Evolutionary conservation across 768 basidiomycete genomes (phyloP), one percentile per base, ranked within the genome.

Genomic region (Candolleomyces eurysporus): DNA sequence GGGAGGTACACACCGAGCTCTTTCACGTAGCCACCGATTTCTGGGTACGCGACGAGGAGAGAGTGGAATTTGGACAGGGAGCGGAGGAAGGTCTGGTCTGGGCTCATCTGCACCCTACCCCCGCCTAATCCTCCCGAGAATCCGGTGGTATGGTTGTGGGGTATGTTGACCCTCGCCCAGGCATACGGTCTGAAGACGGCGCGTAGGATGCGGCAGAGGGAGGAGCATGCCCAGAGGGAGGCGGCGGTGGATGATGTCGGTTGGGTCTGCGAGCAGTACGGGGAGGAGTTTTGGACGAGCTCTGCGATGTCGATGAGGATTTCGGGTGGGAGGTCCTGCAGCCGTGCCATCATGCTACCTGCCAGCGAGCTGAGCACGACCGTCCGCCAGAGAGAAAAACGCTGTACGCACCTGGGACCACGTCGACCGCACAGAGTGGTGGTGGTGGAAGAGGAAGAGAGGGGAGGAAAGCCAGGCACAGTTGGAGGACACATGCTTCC

Each of bases 221-320:
- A 40, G 3, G 54, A 16, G 22, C 54, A 56, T 19, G 54, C n/a
- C 22, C 40, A 21, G 8, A 56, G n/a, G 17, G 40, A 21, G 21
- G n/a, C 7, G 7, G 26, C 7, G 30, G 19, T 14, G 19, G 19
- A 7, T 14, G 49, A 6, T 30, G 49, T 51, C 2, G 14, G 30
- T 21, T 19, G 49, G 21, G 19, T 1, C 4, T n/a, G 17, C 7
- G 9, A 7, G 46, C n/a, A n/a, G 46, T n/a, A n/a, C 5, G 9
- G 17, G n/a, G 36, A 40, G 54, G 31, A 21, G 31, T 17, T 16
- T 19, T 40, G 39, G 54, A 56, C n/a, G 21, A 42, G 54, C 10
- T 56, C 54, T 19, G 54, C 54, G 40, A 56, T 43, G 19, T n/a
- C 14, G 54, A 39, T 36, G 39, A 56, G 54, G 54, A 56, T 56